phyloP scores from a whole-genome alignment of 2,329 filamentous ascomycete species.

The Alternaria atra region DNA sequence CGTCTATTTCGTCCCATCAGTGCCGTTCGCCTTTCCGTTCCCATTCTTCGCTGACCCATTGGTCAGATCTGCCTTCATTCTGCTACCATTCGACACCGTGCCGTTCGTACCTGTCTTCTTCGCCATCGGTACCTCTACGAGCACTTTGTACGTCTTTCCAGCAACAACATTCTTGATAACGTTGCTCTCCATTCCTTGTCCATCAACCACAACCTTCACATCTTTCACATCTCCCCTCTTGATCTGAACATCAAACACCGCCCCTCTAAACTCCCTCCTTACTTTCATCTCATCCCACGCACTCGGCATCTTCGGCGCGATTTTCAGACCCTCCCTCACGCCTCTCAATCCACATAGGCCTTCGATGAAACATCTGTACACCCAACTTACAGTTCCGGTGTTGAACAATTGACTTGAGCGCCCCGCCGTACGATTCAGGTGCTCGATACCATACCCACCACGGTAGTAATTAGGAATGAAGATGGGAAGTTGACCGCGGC shows the following conservation, averaged over 20 bases:
- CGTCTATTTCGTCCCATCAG: neutral
- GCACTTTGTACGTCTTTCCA: slow-evolving; percentile 58
- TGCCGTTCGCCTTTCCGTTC: neutral
- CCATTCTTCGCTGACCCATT: neutral
- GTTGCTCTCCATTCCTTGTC: slow-evolving; percentile 51
- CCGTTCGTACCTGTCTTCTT: slow-evolving; percentile 1
- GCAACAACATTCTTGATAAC: slow-evolving; percentile 55
- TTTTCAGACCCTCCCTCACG: slow-evolving; percentile 57
- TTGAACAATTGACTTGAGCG: slow-evolving; percentile 67
- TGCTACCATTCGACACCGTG: slow-evolving; percentile 2
- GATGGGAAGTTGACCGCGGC: slow-evolving; percentile 65
- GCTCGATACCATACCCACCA: slow-evolving; percentile 40
- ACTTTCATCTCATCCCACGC: slow-evolving; percentile 61
- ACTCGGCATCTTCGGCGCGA: slow-evolving; percentile 62
- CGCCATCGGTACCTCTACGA: slow-evolving; percentile 49
- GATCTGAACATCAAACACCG: slow-evolving; percentile 60
- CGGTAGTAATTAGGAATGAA: slow-evolving; percentile 68
- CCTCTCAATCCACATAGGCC: slow-evolving; percentile 64
- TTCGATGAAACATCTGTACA: slow-evolving; percentile 65
- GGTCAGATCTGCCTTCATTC: neutral
- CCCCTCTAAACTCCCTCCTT: slow-evolving; percentile 61
- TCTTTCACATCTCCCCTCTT: slow-evolving; percentile 53
- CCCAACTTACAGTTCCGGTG: slow-evolving; percentile 67
- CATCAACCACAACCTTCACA: slow-evolving; percentile 54
- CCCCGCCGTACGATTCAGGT: slow-evolving; percentile 57